Conservation (phyloP, 2,329 filamentous ascomycete genomes). For the Aspergillus floridensis region DNA sequence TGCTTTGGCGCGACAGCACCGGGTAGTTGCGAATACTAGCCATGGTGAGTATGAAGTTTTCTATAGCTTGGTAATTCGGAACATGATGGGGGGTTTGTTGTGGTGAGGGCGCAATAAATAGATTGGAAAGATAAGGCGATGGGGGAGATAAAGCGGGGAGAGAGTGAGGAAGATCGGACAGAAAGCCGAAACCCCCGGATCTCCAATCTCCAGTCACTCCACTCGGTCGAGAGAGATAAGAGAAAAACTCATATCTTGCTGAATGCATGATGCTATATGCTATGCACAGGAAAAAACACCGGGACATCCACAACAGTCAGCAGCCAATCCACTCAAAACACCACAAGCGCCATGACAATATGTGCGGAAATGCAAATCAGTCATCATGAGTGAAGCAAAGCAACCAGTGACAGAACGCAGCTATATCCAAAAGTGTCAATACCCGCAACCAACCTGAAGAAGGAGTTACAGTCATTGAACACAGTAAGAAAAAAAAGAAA, state of each 20-base stretch:
- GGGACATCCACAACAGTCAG: neutral
- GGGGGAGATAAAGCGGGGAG: constrained; percentile 14
- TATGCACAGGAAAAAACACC: constrained; percentile 2
- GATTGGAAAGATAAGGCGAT: neutral
- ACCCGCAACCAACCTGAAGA: neutral
- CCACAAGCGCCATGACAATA: constrained; percentile 27
- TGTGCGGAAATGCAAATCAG: constrained; percentile 25
- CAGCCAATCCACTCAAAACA: constrained; percentile 14
- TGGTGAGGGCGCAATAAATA: neutral
- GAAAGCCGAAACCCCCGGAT: constrained; percentile 14
- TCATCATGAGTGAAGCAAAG: constrained; percentile 15
- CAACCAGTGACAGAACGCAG: neutral
- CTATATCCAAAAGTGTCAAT: constrained; percentile 7
- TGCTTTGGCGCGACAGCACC: constrained; percentile 24
- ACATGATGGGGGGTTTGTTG: neutral
- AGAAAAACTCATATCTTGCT: constrained; percentile 4
- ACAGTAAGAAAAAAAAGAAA: constrained; percentile 6
- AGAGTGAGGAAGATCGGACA: constrained; percentile 14
- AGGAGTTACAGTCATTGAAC: neutral
- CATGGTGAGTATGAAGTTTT: constrained; percentile 16
- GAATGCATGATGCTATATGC: constrained; percentile 1
- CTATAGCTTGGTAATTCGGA: neutral
- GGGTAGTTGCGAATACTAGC: constrained; percentile 21
- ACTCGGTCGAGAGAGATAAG: neutral
- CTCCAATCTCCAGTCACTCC: too few species aligned